Conservation (phyloP, 106 monocot species). For the Dioscorea dumetorum region DNA sequence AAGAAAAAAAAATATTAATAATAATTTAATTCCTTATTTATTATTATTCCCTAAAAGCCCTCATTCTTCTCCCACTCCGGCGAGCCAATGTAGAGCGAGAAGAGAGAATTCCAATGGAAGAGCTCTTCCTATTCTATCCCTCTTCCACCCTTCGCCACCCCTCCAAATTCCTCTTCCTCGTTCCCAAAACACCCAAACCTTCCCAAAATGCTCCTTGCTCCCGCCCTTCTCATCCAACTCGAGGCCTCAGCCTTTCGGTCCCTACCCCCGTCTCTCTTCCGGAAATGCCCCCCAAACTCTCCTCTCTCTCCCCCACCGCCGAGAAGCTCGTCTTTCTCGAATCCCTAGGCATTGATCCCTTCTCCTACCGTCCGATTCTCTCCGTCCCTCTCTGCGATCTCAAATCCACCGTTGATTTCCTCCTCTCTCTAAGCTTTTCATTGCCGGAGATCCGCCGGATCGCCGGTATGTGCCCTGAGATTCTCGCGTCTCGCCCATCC, state of each 20-base stretch:
- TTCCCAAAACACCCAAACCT: constrained; percentile 9
- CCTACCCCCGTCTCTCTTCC: constrained; percentile 16
- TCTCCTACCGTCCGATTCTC: constrained; percentile 37
- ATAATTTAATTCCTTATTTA: too few relatives aligned
- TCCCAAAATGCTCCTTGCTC: constrained; percentile 12
- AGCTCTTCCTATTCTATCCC: constrained; percentile 14
- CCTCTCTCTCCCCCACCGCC: constrained; percentile 2
- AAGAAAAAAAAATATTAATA: too few relatives aligned
- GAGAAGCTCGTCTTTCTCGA: constrained; percentile 60
- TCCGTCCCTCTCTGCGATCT: constrained; percentile 34
- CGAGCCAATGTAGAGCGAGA: background rate
- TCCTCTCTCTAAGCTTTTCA: constrained; percentile 43
- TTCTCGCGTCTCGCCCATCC: constrained; percentile 19
- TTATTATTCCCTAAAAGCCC: too few relatives aligned
- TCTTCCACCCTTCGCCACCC: background rate
- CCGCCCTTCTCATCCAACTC: background rate
- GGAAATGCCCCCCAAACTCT: constrained; percentile 5
- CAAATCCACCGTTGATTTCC: constrained; percentile 40
- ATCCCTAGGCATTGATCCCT: constrained; percentile 54
- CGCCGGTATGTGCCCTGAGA: constrained; percentile 68
- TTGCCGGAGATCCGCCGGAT: constrained; percentile 51
- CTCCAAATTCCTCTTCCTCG: background rate
- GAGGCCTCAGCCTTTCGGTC: background rate
- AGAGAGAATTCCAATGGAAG: constrained; percentile 17
- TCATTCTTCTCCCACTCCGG: too few relatives aligned